Base-by-base conservation (phyloP, 768 basidiomycete species). In the Lactarius psammicola region DNA sequence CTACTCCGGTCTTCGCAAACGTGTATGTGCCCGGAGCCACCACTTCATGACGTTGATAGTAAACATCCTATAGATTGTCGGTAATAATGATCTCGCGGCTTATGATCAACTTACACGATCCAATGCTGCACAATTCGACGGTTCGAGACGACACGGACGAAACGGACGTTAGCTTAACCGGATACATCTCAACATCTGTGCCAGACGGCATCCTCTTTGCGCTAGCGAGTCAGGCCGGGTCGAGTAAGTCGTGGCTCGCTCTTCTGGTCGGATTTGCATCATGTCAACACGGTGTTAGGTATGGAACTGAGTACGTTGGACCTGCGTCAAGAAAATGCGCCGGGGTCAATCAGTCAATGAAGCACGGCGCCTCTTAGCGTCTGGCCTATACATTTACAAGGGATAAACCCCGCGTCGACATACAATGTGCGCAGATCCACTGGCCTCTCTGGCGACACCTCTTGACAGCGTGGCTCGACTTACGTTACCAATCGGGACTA, bases 71-170 rank as follows among this genome's bases (percentile, higher is more conserved):
- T 49, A 68, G 67, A 38, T 7, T 68, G n/a, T 66, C 56, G 1
- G 60, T 68, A 26, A 40, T 66, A 34, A 56, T 68, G 67, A 17
- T 68, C 36, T 55, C 67, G 7, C 64, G 67, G 15, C 56, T 68
- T 28, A 68, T 68, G 67, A 49, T 68, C 44, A 66, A 62, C n/a
- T 30, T 68, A 42, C 64, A 59, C 54, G 67, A 68, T 23, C 64
- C 67, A 51, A 51, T 23, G 6, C 38, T 68, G 20, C 23, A 17
- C 20, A 20, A 17, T 13, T 15, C 54, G 17, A 31, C 15, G 18
- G 56, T 33, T n/a, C 0, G 17, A 18, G 10, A 17, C n/a, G 20
- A 42, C 30, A 17, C 38, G 23, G 53, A 58, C 30, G 44, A 20
- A n/a, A 31, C 63, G 18, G 15, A 42, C 28, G 17, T 18, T 23